Conservation (phyloP, 2,329 filamentous ascomycete genomes). For the Trichoderma atrobrunneum region DNA sequence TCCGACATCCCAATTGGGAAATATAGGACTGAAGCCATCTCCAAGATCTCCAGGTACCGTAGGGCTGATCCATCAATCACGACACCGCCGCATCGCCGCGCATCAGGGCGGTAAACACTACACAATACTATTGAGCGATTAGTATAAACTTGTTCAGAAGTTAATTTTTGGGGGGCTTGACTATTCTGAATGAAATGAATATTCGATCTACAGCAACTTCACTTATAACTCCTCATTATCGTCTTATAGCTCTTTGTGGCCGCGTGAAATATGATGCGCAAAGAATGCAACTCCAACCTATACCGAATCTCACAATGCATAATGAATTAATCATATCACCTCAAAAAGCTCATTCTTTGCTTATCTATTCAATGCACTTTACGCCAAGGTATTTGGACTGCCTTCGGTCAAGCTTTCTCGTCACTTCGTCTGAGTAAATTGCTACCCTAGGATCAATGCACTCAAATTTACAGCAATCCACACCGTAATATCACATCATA, state of each 20-base stretch:
- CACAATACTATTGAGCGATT: background rate
- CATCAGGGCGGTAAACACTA: background rate
- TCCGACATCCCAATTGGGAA: conserved; percentile 11
- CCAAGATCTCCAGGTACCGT: background rate
- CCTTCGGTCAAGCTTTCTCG: background rate
- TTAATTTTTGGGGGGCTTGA: background rate
- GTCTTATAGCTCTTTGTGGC: background rate
- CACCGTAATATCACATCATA: background rate
- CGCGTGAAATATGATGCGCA: background rate
- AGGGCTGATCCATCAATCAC: background rate
- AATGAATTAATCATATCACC: background rate
- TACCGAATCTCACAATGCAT: background rate
- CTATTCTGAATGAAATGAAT: background rate
- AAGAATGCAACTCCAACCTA: too few relatives aligned
- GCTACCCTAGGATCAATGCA: background rate
- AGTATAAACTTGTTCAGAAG: background rate
- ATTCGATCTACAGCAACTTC: background rate
- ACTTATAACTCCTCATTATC: background rate
- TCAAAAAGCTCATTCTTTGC: background rate
- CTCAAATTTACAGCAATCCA: background rate
- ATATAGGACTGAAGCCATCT: conserved; percentile 6
- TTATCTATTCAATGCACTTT: background rate
- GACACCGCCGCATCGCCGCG: background rate
- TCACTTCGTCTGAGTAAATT: background rate
- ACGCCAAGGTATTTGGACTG: background rate